Percentiles rank a stretch among this genome's conserved stretches.
These are phyloP conservation scores for Botrytis tulipae DNA, from an alignment of 2,329 filamentous ascomycete species.

Conservation along the genomic window DNA sequence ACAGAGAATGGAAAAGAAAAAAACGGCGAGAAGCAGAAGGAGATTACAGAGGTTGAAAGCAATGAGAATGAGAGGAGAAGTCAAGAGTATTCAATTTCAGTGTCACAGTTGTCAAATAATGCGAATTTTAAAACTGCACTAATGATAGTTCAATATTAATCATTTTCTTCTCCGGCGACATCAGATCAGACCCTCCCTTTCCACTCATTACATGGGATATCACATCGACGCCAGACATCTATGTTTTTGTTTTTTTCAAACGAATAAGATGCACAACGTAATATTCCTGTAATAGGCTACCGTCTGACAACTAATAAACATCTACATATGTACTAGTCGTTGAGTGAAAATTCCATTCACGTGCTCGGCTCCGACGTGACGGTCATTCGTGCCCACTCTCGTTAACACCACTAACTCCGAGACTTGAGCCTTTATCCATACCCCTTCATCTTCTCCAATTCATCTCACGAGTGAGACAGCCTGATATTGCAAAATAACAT, in stretches of 20 bases:
- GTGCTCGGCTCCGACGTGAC: not conserved
- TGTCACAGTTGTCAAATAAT: not conserved
- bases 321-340: not conserved
- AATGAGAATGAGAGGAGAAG: not conserved
- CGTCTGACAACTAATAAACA: not conserved
- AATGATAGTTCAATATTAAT: not conserved
- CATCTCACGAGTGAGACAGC: too few relatives aligned
- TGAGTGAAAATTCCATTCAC: not conserved
- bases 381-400: not conserved
- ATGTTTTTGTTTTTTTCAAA: not conserved
- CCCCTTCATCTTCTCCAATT: not conserved
- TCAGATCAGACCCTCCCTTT: not conserved
- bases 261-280: not conserved
- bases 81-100: not conserved
- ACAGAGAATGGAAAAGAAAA: not conserved
- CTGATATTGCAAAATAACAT: not conserved
- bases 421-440: not conserved
- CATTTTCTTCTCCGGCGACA: not conserved
- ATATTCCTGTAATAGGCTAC: not conserved
- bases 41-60: not conserved
- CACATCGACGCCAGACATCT: not conserved
- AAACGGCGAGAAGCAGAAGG: not conserved
- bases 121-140: not conserved
- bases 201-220: not conserved
- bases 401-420: not conserved